phyloP scores from a whole-genome alignment of 768 basidiomycete species.

The Cystofilobasidium bisporidii region DNA sequence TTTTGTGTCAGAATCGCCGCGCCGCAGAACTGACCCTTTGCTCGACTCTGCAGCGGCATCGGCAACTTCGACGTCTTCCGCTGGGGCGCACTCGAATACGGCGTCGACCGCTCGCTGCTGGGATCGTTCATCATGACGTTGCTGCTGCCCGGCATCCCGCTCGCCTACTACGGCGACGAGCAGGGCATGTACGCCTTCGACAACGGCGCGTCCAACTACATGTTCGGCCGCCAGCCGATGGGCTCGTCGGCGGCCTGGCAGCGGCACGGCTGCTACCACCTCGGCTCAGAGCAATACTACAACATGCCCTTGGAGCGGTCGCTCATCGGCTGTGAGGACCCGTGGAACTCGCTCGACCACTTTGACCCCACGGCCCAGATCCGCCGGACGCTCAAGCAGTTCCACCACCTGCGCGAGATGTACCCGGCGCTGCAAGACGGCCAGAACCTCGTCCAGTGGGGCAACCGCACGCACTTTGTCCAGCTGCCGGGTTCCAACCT shows the following conservation, averaged over 20 bases:
- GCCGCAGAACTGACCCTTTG: background rate
- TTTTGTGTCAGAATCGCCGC: too few relatives aligned
- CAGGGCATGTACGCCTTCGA: constrained; percentile 77
- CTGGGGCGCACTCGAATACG: constrained; percentile 81
- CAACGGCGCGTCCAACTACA: constrained; percentile 81
- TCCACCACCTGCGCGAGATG: constrained; percentile 56
- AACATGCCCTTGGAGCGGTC: constrained; percentile 78
- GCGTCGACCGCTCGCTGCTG: constrained; percentile 63
- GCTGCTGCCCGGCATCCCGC: constrained; percentile 75
- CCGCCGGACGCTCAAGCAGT: constrained; percentile 63
- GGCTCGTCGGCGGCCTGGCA: constrained; percentile 73
- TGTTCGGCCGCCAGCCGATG: constrained; percentile 93
- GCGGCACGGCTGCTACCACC: constrained; percentile 79
- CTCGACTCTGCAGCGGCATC: constrained; percentile 48
- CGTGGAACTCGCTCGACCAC: constrained; percentile 88
- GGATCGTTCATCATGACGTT: constrained; percentile 68
- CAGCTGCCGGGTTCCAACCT: constrained; percentile 74
- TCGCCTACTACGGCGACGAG: constrained; percentile 87
- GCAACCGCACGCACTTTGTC: constrained; percentile 74
- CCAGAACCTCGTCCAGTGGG: constrained; percentile 67
- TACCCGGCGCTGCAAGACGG: constrained; percentile 78
- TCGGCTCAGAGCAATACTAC: constrained; percentile 87
- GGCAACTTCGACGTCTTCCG: constrained; percentile 91
- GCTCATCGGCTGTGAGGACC: constrained; percentile 71
- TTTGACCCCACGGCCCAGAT: constrained; percentile 80